These are phyloP conservation scores for Jimgerdemannia lactiflua DNA, from an alignment of 192 early-diverging fungal species.

Conservation along the genomic window DNA sequence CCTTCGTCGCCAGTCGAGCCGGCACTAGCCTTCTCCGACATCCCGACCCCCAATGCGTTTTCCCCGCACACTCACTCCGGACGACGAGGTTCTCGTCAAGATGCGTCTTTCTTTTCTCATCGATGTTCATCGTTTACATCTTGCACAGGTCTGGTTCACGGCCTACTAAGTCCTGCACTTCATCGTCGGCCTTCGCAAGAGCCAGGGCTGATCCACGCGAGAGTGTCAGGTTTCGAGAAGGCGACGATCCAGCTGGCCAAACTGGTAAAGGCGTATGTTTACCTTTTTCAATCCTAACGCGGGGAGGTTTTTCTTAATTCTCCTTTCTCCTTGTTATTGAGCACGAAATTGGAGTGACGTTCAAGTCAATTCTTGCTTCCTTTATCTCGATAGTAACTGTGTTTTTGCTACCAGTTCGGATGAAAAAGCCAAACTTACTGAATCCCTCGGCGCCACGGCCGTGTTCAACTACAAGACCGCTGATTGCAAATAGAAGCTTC, in stretches of 20 bases:
- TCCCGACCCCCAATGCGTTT: too few species aligned
- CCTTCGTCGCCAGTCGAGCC: too few species aligned
- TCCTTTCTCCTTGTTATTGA: background rate
- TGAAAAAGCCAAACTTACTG: constrained; percentile 65
- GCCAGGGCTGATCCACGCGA: constrained; percentile 78
- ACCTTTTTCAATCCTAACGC: too few species aligned
- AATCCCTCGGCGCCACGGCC: constrained; percentile 65
- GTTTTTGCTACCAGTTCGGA: constrained; percentile 70
- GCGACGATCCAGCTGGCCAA: constrained; percentile 83
- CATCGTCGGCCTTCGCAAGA: constrained; percentile 49
- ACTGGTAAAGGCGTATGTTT: constrained; percentile 42
- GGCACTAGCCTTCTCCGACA: too few species aligned
- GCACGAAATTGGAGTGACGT: too few species aligned
- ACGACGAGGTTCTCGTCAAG: constrained; percentile 50
- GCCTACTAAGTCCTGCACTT: constrained; percentile 69
- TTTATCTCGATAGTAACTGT: constrained; percentile 22
- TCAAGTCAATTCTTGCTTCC: background rate
- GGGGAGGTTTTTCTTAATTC: background rate
- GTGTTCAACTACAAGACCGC: constrained; percentile 75
- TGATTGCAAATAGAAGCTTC: too few species aligned
- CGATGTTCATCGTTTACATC: background rate
- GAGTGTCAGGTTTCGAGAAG: constrained; percentile 69
- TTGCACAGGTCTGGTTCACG: constrained; percentile 65
- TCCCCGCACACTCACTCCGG: too few species aligned
- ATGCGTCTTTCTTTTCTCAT: constrained; percentile 5